Evolutionary conservation across 768 basidiomycete species (phyloP).

Genomic region (Tricholoma matsutake): DNA sequence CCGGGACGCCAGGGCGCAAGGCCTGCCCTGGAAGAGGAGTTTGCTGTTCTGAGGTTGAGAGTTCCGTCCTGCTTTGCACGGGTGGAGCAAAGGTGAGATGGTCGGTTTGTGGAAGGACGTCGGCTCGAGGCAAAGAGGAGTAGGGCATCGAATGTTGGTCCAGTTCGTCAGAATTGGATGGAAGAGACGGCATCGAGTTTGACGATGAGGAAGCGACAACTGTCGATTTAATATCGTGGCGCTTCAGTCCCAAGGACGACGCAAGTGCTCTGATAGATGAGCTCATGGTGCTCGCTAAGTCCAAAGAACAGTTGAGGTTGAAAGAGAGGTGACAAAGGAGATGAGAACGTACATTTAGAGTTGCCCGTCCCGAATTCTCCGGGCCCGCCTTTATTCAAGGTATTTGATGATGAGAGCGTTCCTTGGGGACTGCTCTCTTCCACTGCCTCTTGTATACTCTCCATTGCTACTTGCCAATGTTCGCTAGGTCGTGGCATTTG

Average conservation of each 20-base stretch:
- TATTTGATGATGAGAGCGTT: constrained; percentile 47
- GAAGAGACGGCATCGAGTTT: constrained; percentile 22
- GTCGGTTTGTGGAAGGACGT: constrained; percentile 41
- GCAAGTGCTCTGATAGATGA: constrained; percentile 78
- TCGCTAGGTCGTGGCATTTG: constrained; percentile 61
- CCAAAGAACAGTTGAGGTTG: constrained; percentile 12
- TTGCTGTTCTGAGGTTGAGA: constrained; percentile 23
- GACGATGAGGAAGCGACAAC: constrained; percentile 15
- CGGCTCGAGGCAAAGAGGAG: constrained; percentile 34
- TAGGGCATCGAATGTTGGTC: constrained; percentile 41
- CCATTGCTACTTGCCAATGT: constrained; percentile 88
- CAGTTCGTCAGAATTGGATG: constrained; percentile 36
- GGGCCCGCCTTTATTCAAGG: constrained; percentile 31
- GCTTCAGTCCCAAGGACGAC: constrained; percentile 72
- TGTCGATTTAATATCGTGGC: constrained; percentile 33
- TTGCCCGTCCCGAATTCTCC: constrained; percentile 72
- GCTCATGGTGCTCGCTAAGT: constrained; percentile 53
- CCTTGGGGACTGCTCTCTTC: constrained; percentile 55
- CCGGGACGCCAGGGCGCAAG: constrained; percentile 57
- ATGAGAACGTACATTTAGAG: constrained; percentile 52
- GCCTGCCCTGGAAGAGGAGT: constrained; percentile 60
- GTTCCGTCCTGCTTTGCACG: background rate
- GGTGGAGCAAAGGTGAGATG: constrained; percentile 45
- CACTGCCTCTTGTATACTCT: constrained; percentile 62
- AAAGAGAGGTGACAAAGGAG: constrained; percentile 5